Base-by-base conservation (phyloP, 1,284 basidiomycete genomes). In the Cryptococcus amylolentus region DNA sequence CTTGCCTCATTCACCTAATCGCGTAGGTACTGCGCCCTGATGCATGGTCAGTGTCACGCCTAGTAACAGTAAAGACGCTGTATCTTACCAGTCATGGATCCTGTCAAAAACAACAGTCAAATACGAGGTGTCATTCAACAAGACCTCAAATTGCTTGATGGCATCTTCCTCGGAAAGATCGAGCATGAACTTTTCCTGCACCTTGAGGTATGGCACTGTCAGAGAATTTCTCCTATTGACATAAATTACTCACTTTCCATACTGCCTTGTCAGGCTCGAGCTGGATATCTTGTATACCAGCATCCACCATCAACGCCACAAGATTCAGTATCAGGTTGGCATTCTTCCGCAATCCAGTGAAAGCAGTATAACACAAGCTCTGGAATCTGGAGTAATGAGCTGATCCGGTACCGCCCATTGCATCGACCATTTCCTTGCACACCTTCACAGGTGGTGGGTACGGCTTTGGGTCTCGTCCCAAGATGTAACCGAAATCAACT, bases 341-440 rank as follows among this genome's bases (percentile, higher is more conserved):
- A 71, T 88, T 92, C 82, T 98, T 98, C 60, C 96, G 84, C 53
- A 99, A 82, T 67, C 90, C 91, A 55, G 88, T 91, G 77, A 98
- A 98, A 0, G 93, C 95, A 4, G 94, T 98, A 75, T 94, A 93
- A 76, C 92, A 96, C 64, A 96, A 87, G 62, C 86, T 88, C 77
- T 95, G 94, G 85, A 99, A 99, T 39, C 93, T 87, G 27, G 86
- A 84, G 75, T 98, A 96, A 72, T 96, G 92, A 16, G 87, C 82
- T 4, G 93, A 93, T 70, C 88, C 83, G n/a, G 89, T 84, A 39
- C 96, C 95, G 16, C 96, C 96, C 94, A 99, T 97, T 8, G 89
- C 94, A 70, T 99, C 96, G 1, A 98, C 92, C 96, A 98, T 99
- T 73, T 98, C 96, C 68, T 96, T 95, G 78, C 93, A 96, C 28